Percentiles rank a stretch among this genome's conserved stretches.
Conservation (phyloP, 1,284 basidiomycete genomes). For the Malassezia yamatoensis region DNA sequence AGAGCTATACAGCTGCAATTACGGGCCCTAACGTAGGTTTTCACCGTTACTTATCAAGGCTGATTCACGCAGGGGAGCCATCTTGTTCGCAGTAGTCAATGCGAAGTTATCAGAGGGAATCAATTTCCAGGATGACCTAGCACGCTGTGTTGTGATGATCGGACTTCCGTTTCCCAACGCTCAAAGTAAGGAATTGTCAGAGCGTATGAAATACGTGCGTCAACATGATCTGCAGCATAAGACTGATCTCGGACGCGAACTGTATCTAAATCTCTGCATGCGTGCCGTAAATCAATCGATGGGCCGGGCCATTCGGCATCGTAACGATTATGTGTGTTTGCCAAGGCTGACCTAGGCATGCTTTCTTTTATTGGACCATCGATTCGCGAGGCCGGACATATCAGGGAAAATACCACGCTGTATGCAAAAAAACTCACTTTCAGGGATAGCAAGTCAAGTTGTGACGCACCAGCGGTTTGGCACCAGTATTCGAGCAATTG, state of each 20-base stretch:
- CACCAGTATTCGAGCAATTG: conserved; percentile 60
- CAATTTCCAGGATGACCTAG: conserved; percentile 76
- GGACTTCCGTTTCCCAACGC: conserved; percentile 90
- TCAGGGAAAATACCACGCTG: conserved; percentile 29
- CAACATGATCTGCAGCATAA: conserved; percentile 6
- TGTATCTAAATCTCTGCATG: conserved; percentile 59
- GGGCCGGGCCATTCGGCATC: conserved; percentile 50
- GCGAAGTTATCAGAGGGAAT: conserved; percentile 94
- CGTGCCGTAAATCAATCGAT: conserved; percentile 94
- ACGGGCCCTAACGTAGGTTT: conserved; percentile 31
- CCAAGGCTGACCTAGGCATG: conserved; percentile 19
- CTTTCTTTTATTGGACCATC: conserved; percentile 37
- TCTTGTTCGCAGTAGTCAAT: conserved; percentile 74
- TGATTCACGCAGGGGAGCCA: conserved; percentile 27
- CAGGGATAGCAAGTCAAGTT: conserved; percentile 61
- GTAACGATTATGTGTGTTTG: conserved; percentile 26
- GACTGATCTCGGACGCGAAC: conserved; percentile 25
- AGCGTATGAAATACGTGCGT: conserved; percentile 60
- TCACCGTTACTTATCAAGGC: not conserved
- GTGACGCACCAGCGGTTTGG: conserved; percentile 62
- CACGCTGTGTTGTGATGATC: conserved; percentile 71
- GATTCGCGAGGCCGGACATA: conserved; percentile 36
- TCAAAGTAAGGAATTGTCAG: conserved; percentile 76
- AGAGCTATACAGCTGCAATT: conserved; percentile 63
- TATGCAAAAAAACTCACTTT: not conserved